Evolutionary conservation across 1,139 yeast species (phyloP), one percentile per base, ranked within the genome.

Genomic region (Saccharomycopsis hybrid): DNA sequence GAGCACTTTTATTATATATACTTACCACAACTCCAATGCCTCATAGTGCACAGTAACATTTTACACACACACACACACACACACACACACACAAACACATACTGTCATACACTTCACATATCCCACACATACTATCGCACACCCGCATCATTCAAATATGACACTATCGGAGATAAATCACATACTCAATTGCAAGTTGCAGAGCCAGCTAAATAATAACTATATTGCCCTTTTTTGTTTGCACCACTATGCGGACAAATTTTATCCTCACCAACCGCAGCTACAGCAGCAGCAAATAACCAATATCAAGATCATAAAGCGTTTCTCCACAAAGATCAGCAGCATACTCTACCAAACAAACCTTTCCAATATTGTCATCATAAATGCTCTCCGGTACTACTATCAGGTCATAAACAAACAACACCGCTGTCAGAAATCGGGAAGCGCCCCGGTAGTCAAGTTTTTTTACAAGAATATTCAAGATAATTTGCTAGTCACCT

Each of bases 271-370:
- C 18, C 47, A 44, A 5, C 9, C 9, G 11, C 40, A 13, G 31
- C 13, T 32, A 30, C n/a, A 11, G 28, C n/a, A 9, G 9, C 37
- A 9, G 33, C 32, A 33, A 8, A 35, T 30, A 9, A 11, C 9
- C 32, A 31, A 42, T 27, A 29, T 45, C 42, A 48, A 39, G 30
- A 32, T 40, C 8, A 37, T 43, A 24, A 47, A 45, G 44, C 49
- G 45, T 24, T 28, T 52, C 25, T 25, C 51, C 18, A 40, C 38
- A 9, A 46, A 44, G 42, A 47, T 52, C 37, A 47, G 37, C 25
- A 37, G 41, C 30, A 41, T 52, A 9, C 30, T 52, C 11, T 52
- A 50, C 40, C 53, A 50, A 38, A 52, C 55, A 9, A 50, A 47
- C 25, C 36, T 52, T 3, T 48, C 53, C 28, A 41, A 45, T n/a